Conservation (phyloP, 2,329 filamentous ascomycete genomes). For the Rhynchosporium agropyri region DNA sequence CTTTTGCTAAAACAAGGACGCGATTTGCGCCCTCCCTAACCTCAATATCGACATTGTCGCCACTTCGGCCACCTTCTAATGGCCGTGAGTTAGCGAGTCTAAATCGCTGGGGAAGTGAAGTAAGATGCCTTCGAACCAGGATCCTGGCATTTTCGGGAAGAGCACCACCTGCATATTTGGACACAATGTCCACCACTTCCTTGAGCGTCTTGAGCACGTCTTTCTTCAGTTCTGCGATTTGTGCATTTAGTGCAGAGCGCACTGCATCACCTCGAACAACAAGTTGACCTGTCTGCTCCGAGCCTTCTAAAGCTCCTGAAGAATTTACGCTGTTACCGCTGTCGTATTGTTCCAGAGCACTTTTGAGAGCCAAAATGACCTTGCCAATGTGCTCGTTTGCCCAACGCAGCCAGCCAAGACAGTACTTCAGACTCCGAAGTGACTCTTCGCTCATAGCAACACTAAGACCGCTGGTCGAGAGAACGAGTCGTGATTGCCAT, state of each 20-base stretch:
- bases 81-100: slow-evolving; percentile 64
- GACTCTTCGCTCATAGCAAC: slow-evolving; percentile 91
- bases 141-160: slow-evolving; percentile 85
- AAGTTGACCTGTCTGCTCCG: slow-evolving; percentile 30
- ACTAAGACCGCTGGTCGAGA: slow-evolving; percentile 87
- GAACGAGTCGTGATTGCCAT: slow-evolving; percentile 86
- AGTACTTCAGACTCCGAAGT: slow-evolving; percentile 80
- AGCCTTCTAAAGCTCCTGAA: slow-evolving; percentile 36
- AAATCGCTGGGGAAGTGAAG: slow-evolving; percentile 82
- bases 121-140: slow-evolving; percentile 81
- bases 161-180: slow-evolving; percentile 87
- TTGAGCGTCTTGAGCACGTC: slow-evolving; percentile 80
- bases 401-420: slow-evolving; percentile 76
- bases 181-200: slow-evolving; percentile 80
- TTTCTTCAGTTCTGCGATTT: slow-evolving; percentile 66
- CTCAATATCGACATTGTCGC: slow-evolving; percentile 48
- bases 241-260: slow-evolving; percentile 36
- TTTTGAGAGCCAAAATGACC: slow-evolving; percentile 73
- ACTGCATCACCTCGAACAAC: slow-evolving; percentile 37
- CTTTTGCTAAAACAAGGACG: slow-evolving; percentile 82
- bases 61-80: slow-evolving; percentile 40
- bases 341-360: slow-evolving; percentile 81
- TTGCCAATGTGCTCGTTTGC: slow-evolving; percentile 80
- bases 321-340: slow-evolving; percentile 42
- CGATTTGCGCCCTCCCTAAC: slow-evolving; percentile 66